Base-by-base conservation (phyloP, 345 rosid species). In the Schrenkiella parvula region DNA sequence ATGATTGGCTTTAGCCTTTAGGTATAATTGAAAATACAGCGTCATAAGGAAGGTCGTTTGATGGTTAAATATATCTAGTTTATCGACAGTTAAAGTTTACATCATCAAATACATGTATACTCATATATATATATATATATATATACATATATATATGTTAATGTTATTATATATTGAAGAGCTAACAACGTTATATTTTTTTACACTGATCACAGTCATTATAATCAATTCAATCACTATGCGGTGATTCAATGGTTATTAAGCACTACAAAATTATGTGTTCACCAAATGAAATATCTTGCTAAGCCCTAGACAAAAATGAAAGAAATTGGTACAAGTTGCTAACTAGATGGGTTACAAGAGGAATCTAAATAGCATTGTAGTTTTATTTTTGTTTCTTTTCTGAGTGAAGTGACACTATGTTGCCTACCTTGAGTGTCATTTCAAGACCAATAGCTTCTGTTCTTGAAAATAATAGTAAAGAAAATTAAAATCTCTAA, bases 301-400 rank as follows among this genome's bases (percentile, higher is more conserved):
- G 21, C 34, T 37, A 59, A 59, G n/a, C 21, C 67, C 38, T 58
- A 23, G 28, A 44, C 66, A 29, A 25, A 42, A 26, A 13, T 12
- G 38, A 21, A 38, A 52, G 75, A 43, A 52, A 15, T 15, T 42
- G 46, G 55, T 63, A 72, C 70, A 43, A 43, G 25, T 43, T 73
- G 78, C 70, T 66, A 56, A 66, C 52, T 37, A 19, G 34, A 66
- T 66, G 35, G 78, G 72, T 66, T 66, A 57, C 72, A 66, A 66
- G 43, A 57, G 60, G 60, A 66, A 73, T 73, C 78, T 47, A 37
- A 8, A 38, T 73, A 21, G 29, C 12, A 66, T 21, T 66, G 52
- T 57, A 18, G 12, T 38, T 41, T 48, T 4, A 3, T 39, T 39
- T 39, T 50, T 25, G 7, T 26, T 47, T 58, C 4, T 46, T 21